Percentiles rank a stretch among this genome's conserved stretches.
These are phyloP conservation scores for Phialocephala sp. DNA, from an alignment of 2,329 filamentous ascomycete genomes.

Conservation along the genomic window DNA sequence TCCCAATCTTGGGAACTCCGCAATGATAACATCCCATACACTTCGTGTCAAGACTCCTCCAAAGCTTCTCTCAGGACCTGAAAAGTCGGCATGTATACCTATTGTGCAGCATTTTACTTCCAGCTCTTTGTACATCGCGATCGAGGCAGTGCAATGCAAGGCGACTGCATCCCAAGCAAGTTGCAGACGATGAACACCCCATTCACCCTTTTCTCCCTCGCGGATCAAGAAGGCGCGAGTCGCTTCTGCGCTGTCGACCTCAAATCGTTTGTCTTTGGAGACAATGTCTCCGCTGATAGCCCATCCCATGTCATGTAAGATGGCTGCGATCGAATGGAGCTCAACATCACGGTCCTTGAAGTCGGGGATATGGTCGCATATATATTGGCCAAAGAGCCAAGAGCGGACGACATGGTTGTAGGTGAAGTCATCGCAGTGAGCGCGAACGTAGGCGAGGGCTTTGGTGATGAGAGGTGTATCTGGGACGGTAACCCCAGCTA, in stretches of 20 bases:
- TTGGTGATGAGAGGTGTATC: constrained; percentile 46
- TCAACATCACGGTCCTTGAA: constrained; percentile 42
- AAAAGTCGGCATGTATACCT: constrained; percentile 48
- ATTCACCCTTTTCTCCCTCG: constrained; percentile 36
- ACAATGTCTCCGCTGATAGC: constrained; percentile 45
- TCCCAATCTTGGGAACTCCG: constrained; percentile 42
- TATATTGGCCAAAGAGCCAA: constrained; percentile 46
- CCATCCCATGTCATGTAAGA: constrained; percentile 53
- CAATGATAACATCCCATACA: constrained; percentile 39
- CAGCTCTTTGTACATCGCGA: constrained; percentile 50
- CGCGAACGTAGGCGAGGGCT: constrained; percentile 43
- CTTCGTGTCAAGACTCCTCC: constrained; percentile 35
- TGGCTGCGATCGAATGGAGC: constrained; percentile 46
- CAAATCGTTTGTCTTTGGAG: constrained; percentile 52
- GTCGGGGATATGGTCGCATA: constrained; percentile 42
- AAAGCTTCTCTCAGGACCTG: constrained; percentile 41
- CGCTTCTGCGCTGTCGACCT: constrained; percentile 55
- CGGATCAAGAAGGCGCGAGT: constrained; percentile 48
- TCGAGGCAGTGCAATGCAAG: constrained; percentile 47
- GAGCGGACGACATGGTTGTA: constrained; percentile 49
- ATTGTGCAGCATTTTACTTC: constrained; percentile 45
- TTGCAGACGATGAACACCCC: constrained; percentile 51
- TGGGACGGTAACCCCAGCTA: constrained; percentile 45
- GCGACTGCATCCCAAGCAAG: constrained; percentile 56
- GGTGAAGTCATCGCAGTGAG: constrained; percentile 39